These are phyloP conservation scores for Aspergillus ochraceoroseus DNA, from an alignment of 2,329 filamentous ascomycete genomes.

Conservation along the genomic window DNA sequence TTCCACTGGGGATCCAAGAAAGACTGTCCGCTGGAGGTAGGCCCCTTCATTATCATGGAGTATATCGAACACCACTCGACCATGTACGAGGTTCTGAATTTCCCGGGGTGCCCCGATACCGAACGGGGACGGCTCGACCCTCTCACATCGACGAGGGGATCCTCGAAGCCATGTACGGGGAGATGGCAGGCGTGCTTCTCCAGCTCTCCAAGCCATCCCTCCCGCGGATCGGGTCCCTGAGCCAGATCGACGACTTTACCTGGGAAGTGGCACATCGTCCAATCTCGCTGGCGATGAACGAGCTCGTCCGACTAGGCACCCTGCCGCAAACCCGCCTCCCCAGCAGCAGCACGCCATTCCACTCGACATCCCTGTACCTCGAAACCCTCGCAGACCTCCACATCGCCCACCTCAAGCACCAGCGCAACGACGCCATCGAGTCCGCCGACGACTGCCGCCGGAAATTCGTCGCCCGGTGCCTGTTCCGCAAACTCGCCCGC, in stretches of 20 bases:
- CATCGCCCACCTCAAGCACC: slow-evolving; percentile 37
- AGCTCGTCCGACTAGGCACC: slow-evolving; percentile 25
- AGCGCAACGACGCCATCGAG: slow-evolving; percentile 39
- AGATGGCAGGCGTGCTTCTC: slow-evolving; percentile 12
- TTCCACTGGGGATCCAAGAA: slow-evolving; percentile 13
- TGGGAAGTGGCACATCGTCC: slow-evolving; percentile 32
- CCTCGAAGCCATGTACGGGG: slow-evolving; percentile 27
- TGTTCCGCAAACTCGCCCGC: slow-evolving; percentile 20
- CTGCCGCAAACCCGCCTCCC: slow-evolving; percentile 19
- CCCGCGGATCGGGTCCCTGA: slow-evolving; percentile 12
- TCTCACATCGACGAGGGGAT: slow-evolving; percentile 31
- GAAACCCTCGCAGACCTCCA: slow-evolving; percentile 41
- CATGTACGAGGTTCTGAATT: slow-evolving; percentile 18
- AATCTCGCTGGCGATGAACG: slow-evolving; percentile 43
- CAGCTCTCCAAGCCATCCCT: slow-evolving; percentile 9
- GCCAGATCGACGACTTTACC: slow-evolving; percentile 16
- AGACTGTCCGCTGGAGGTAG: slow-evolving; percentile 20
- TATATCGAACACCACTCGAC: slow-evolving; percentile 21
- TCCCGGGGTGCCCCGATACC: slow-evolving; percentile 11
- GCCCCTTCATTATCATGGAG: slow-evolving; percentile 38
- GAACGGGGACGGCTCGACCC: slow-evolving; percentile 26
- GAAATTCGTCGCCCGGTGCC: slow-evolving; percentile 19
- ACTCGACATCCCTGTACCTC: slow-evolving; percentile 38
- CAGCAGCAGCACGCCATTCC: slow-evolving; percentile 22
- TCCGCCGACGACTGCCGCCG: slow-evolving; percentile 23